phyloP scores from a whole-genome alignment of 352 stramenopile genomes.

The Phytophthora pisi region DNA sequence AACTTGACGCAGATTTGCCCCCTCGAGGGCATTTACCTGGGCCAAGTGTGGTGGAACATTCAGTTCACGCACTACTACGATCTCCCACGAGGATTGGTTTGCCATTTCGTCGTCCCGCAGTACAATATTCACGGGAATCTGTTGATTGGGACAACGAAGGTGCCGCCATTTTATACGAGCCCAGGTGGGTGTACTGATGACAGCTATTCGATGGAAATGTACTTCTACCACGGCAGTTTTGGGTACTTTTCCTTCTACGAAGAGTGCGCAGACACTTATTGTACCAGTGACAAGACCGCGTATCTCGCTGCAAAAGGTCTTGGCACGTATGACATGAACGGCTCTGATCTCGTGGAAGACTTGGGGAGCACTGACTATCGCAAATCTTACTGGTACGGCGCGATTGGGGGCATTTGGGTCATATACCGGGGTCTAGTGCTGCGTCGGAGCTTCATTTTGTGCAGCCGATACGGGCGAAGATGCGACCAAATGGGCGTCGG shows the following conservation, averaged over 20 bases:
- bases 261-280: slow-evolving; percentile 13
- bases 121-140: slow-evolving; percentile 18
- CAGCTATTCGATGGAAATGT: slow-evolving; percentile 8
- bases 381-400: slow-evolving; percentile 14
- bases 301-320: slow-evolving; percentile 11
- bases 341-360: slow-evolving; percentile 5
- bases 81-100: neutral
- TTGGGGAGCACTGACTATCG: slow-evolving; percentile 4
- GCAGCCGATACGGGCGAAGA: slow-evolving; percentile 8
- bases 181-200: slow-evolving; percentile 3
- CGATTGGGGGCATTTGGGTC: slow-evolving; percentile 9
- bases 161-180: neutral
- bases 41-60: slow-evolving; percentile 15
- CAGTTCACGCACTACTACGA: slow-evolving; percentile 21
- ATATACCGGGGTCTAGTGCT: slow-evolving; percentile 16
- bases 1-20: slow-evolving; percentile 5
- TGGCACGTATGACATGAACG: slow-evolving; percentile 22
- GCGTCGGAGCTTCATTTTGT: slow-evolving; percentile 17
- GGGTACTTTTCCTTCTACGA: slow-evolving; percentile 24
- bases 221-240: slow-evolving; percentile 25
- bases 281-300: slow-evolving; percentile 3
- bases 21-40: slow-evolving; percentile 13
- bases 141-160: neutral
- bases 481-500: slow-evolving; percentile 13
- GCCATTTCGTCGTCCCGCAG: slow-evolving; percentile 5